Percentiles rank a stretch among this genome's conserved stretches.
phyloP scores from a whole-genome alignment of 2,329 filamentous ascomycete genomes.

The Chaetomium olivaceum region DNA sequence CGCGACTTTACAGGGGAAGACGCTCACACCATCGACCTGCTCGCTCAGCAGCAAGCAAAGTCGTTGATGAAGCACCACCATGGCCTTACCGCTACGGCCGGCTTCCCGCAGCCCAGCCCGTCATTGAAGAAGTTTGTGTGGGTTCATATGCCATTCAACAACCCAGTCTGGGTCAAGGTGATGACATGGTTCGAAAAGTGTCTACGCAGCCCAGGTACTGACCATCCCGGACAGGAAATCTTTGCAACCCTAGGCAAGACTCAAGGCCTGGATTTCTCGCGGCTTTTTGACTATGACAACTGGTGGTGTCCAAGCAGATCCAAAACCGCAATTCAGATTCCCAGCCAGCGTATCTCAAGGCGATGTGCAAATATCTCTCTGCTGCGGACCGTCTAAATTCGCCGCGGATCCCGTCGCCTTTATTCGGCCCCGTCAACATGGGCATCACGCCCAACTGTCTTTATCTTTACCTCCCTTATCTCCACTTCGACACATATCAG shows the following conservation, averaged over 20 bases:
- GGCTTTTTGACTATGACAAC: slow-evolving; percentile 45
- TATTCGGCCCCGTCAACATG: slow-evolving; percentile 10
- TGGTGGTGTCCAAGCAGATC: slow-evolving; percentile 45
- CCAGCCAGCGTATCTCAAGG: slow-evolving; percentile 44
- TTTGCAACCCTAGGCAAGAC: slow-evolving; percentile 49
- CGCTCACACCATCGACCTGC: slow-evolving; percentile 21
- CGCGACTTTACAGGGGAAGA: slow-evolving; percentile 15
- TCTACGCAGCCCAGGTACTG: slow-evolving; percentile 25
- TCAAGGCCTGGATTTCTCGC: slow-evolving; percentile 41
- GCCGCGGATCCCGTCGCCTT: slow-evolving; percentile 29
- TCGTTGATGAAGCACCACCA: slow-evolving; percentile 36
- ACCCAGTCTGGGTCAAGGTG: slow-evolving; percentile 58
- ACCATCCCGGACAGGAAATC: slow-evolving; percentile 27
- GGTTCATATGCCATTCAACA: slow-evolving; percentile 59
- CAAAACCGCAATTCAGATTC: slow-evolving; percentile 44
- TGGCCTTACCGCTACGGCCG: slow-evolving; percentile 35
- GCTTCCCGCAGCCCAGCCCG: slow-evolving; percentile 45
- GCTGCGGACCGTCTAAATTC: slow-evolving; percentile 36
- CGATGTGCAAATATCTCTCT: slow-evolving; percentile 41
- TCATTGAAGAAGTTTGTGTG: slow-evolving; percentile 54
- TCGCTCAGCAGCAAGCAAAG: slow-evolving; percentile 27
- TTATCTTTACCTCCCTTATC: slow-evolving; percentile 58
- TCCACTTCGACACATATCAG: slow-evolving; percentile 66
- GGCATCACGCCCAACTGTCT: slow-evolving; percentile 39
- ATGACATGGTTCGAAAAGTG: slow-evolving; percentile 26